phyloP scores from a whole-genome alignment of 345 rosid species.

The Gossypium rotundifolium region DNA sequence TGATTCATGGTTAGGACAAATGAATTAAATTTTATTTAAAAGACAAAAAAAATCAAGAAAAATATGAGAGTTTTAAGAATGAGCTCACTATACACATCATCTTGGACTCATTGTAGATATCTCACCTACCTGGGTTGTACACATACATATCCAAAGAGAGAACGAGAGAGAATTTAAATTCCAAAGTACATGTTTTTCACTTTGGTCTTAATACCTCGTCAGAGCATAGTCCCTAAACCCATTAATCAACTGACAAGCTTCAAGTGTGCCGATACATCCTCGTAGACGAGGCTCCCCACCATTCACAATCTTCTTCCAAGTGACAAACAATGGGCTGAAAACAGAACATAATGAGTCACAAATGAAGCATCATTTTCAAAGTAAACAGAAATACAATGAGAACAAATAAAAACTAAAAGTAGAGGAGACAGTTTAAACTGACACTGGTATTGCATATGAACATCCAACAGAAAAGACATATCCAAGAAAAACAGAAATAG shows the following conservation, averaged over 20 bases:
- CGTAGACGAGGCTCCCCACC: constrained; percentile 94
- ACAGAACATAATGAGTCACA: constrained; percentile 14
- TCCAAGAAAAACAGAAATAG: neutral
- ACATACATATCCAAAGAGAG: neutral
- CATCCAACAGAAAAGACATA: neutral
- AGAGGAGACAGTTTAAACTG: neutral
- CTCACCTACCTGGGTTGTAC: neutral
- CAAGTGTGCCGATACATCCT: constrained; percentile 97
- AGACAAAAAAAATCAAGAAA: neutral
- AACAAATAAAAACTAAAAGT: neutral
- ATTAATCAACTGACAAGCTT: constrained; percentile 69
- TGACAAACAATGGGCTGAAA: constrained; percentile 91
- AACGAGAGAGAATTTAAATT: neutral
- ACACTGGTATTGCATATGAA: neutral
- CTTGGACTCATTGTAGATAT: neutral
- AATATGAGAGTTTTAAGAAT: neutral
- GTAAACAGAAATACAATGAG: neutral
- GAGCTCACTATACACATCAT: neutral
- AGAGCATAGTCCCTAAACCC: constrained; percentile 95
- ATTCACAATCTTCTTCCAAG: constrained; percentile 88
- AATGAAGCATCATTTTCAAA: neutral
- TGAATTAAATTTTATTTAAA: neutral
- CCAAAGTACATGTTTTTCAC: neutral
- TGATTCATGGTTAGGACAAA: neutral
- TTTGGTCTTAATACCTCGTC: constrained; percentile 52